Base-by-base conservation (phyloP, 768 basidiomycete genomes). In the Amanita polypyramis region DNA sequence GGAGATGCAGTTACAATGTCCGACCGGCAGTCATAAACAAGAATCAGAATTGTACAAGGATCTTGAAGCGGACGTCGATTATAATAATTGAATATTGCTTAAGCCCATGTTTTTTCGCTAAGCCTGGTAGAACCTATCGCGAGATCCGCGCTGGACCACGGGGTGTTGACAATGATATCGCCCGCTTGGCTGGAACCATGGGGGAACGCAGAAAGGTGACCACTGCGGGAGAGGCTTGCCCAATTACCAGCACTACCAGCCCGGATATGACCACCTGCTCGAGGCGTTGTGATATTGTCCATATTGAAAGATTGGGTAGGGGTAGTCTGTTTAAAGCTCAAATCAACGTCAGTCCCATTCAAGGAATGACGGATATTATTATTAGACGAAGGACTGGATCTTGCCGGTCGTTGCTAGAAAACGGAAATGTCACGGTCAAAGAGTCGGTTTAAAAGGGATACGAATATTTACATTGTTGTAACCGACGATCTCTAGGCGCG, bases 221-320 rank as follows among this genome's bases (percentile, higher is more conserved):
- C 74, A 60, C 68, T 74, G 42, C 80, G 75, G 21, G 76, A 60
- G 55, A 84, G 70, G 56, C 65, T 77, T 36, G 70, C 81, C 86
- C 86, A 88, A 60, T 86, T 88, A 27, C 85, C 85, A 21, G 82
- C 82, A 61, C 85, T 88, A 39, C 86, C 86, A 37, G 84, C 78
- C 52, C 86, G 80, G 51, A 78, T 77, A 58, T 89, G 85, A 32
- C 82, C 81, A 47, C 70, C 78, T 23, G 69, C 67, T 49, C 84
- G 76, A n/a, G 64, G 51, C 19, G 62, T 51, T 47, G 56, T 52
- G 42, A 55, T 56, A 54, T 60, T 65, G 34, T 57, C 66, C 53
- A 70, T 74, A 54, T 69, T 70, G 20, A 72, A 59, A 11, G 72
- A 56, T 56, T 72, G 66, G 21, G 71, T 54, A 27, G 78, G 70